phyloP scores from a whole-genome alignment of 2,329 filamentous ascomycete species.

The Reticulascus tulasneorum region DNA sequence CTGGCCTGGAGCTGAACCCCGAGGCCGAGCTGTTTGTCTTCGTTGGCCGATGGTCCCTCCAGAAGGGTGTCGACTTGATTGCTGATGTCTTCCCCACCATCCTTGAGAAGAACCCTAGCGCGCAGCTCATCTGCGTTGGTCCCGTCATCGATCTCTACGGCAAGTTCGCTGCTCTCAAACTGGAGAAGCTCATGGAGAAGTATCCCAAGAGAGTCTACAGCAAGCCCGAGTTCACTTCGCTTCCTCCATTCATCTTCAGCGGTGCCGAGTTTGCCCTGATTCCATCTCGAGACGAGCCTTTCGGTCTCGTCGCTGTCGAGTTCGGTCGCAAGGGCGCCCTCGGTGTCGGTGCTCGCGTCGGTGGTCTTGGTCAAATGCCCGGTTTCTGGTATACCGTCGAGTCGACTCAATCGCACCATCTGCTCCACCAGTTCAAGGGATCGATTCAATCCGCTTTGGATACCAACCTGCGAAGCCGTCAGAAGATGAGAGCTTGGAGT shows the following conservation, averaged over 20 bases:
- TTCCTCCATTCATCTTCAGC: conserved; percentile 63
- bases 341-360: conserved; percentile 62
- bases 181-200: conserved; percentile 59
- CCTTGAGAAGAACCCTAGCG: conserved; percentile 54
- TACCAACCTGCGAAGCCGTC: conserved; percentile 51
- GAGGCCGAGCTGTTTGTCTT: conserved; percentile 65
- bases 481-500: conserved; percentile 61
- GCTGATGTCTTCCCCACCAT: conserved; percentile 63
- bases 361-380: conserved; percentile 65
- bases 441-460: conserved; percentile 58
- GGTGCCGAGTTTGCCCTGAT: conserved; percentile 67
- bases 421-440: conserved; percentile 61
- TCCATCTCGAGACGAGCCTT: conserved; percentile 67
- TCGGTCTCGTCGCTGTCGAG: conserved; percentile 65
- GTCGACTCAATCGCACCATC: conserved; percentile 58
- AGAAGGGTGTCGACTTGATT: conserved; percentile 66
- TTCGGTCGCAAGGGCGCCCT: conserved; percentile 66
- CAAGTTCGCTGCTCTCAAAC: conserved; percentile 62
- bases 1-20: conserved; percentile 56
- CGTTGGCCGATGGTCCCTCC: conserved; percentile 65
- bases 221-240: conserved; percentile 62
- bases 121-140: conserved; percentile 59
- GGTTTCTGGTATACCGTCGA: conserved; percentile 70
- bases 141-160: conserved; percentile 66
- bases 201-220: conserved; percentile 64